Evolutionary conservation across 2,329 filamentous ascomycete species (phyloP).

Genomic region (Fusarium guadeloupense): DNA sequence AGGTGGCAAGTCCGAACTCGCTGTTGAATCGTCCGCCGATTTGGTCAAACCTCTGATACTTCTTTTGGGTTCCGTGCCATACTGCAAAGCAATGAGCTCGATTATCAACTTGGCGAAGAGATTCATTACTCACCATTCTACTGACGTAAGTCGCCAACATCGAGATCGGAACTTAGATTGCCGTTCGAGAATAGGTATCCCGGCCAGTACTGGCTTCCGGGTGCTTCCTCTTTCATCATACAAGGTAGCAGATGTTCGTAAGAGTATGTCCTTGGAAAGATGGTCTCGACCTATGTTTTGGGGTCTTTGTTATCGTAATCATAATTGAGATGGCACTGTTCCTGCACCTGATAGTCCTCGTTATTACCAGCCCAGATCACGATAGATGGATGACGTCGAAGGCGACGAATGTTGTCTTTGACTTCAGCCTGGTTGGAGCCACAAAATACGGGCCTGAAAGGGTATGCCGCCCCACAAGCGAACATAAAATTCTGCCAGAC

Average conservation of each 20-base stretch:
- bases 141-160: constrained; percentile 82
- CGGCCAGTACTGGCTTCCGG: constrained; percentile 64
- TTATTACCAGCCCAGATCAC: constrained; percentile 85
- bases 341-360: constrained; percentile 79
- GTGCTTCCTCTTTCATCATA: constrained; percentile 58
- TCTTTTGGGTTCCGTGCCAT: constrained; percentile 78
- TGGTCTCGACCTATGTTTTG: constrained; percentile 74
- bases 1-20: constrained; percentile 76
- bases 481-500: constrained; percentile 82
- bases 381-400: constrained; percentile 71
- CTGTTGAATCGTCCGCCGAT: constrained; percentile 80
- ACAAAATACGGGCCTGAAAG: constrained; percentile 67
- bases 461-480: constrained; percentile 72
- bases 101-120: not conserved
- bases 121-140: constrained; percentile 57
- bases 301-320: constrained; percentile 75
- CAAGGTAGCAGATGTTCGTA: constrained; percentile 77
- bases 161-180: constrained; percentile 67
- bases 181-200: constrained; percentile 69
- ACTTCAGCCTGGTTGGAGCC: constrained; percentile 68
- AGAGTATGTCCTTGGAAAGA: constrained; percentile 80
- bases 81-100: constrained; percentile 48
- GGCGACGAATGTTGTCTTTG: constrained; percentile 67
- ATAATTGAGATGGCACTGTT: constrained; percentile 73
- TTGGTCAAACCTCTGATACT: constrained; percentile 78